phyloP scores from a whole-genome alignment of 2,329 filamentous ascomycete species.

The Pezicula rhizophila region DNA sequence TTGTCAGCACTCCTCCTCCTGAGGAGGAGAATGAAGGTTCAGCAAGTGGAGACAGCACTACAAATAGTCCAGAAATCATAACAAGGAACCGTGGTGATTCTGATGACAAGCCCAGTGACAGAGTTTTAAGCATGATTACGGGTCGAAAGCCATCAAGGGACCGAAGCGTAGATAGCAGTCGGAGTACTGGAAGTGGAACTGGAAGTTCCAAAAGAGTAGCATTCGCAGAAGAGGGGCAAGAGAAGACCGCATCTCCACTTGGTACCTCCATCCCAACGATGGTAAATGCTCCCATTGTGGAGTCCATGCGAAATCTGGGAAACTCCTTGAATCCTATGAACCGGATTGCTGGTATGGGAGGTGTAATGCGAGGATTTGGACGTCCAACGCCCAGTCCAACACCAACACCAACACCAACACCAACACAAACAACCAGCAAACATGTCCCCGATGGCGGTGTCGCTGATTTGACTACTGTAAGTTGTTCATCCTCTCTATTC shows the following conservation, averaged over 20 bases:
- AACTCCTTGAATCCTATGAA: constrained; percentile 79
- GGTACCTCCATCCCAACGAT: constrained; percentile 20
- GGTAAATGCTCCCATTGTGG: constrained; percentile 60
- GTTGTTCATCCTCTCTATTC: constrained; percentile 16
- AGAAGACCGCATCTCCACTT: constrained; percentile 29
- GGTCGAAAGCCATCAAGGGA: constrained; percentile 60
- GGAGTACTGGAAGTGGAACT: constrained; percentile 55
- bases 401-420: constrained; percentile 32
- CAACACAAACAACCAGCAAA: constrained; percentile 35
- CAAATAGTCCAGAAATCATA: constrained; percentile 32
- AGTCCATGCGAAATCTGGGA: constrained; percentile 75
- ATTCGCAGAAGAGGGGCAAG: constrained; percentile 36
- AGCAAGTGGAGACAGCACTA: constrained; percentile 42
- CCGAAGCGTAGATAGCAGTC: constrained; percentile 67
- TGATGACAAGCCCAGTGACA: constrained; percentile 49
- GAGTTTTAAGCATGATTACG: constrained; percentile 64
- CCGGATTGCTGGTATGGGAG: constrained; percentile 64
- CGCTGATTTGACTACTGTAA: constrained; percentile 47
- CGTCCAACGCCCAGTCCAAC: constrained; percentile 37
- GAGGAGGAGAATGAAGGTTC: constrained; percentile 29
- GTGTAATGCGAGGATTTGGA: constrained; percentile 69
- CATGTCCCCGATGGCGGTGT: constrained; percentile 42
- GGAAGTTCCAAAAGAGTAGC: constrained; percentile 52
- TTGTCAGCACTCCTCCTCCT: constrained; percentile 68
- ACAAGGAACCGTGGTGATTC: constrained; percentile 26